phyloP scores from a whole-genome alignment of 1,284 basidiomycete species.

The Sparassis latifolia region DNA sequence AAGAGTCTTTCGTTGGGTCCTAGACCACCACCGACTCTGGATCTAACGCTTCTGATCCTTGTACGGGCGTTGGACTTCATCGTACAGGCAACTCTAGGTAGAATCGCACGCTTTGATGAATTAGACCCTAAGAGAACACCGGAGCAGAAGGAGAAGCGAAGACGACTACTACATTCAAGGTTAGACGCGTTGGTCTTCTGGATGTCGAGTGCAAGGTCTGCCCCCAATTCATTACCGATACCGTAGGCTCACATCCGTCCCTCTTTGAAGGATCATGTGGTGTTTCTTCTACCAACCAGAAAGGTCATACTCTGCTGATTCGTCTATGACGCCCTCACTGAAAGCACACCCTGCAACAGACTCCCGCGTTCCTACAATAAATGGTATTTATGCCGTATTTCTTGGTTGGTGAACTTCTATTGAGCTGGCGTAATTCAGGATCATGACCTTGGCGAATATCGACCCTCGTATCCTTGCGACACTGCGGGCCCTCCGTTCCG shows the following conservation, averaged over 20 bases:
- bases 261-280: conserved; percentile 67
- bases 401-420: neutral
- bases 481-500: conserved; percentile 45
- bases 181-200: conserved; percentile 69
- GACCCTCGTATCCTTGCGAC: conserved; percentile 51
- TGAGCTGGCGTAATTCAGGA: conserved; percentile 34
- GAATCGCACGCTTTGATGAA: conserved; percentile 3
- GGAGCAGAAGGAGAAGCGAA: conserved; percentile 11
- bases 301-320: conserved; percentile 35
- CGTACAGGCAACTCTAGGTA: conserved; percentile 45
- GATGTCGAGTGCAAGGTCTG: conserved; percentile 66
- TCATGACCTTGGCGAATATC: conserved; percentile 58
- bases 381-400: conserved; percentile 34
- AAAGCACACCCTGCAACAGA: conserved; percentile 27
- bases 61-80: conserved; percentile 64
- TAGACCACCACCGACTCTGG: conserved; percentile 49
- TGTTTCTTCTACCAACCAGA: conserved; percentile 73
- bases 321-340: neutral
- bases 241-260: neutral
- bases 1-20: conserved; percentile 3
- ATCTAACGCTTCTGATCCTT: conserved; percentile 59
- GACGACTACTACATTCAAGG: conserved; percentile 31
- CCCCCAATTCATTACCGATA: conserved; percentile 1
- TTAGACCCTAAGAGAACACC: conserved; percentile 3
- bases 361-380: conserved; percentile 67